Conservation (phyloP, 805 yeast genomes). For the Kuraishia molischiana region DNA sequence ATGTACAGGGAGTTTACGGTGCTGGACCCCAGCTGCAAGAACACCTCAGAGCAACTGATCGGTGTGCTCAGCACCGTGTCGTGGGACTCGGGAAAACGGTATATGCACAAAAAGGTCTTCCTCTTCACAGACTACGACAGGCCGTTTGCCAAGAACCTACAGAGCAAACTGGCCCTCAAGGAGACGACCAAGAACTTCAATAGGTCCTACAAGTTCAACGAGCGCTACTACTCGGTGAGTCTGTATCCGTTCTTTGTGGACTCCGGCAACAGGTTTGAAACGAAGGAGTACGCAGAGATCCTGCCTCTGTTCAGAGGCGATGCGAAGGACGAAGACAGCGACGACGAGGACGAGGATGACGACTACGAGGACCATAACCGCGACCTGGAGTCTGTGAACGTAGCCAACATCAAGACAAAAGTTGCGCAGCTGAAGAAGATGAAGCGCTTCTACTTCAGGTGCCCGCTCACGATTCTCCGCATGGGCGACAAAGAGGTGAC, state of each 20-base stretch:
- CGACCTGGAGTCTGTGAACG: conserved; percentile 29
- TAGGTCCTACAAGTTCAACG: conserved; percentile 21
- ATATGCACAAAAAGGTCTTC: conserved; percentile 50
- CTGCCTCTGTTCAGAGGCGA: conserved; percentile 13
- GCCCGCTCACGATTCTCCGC: conserved; percentile 38
- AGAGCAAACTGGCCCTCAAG: conserved; percentile 37
- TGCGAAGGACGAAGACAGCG: neutral
- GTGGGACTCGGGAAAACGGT: conserved; percentile 17
- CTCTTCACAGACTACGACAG: conserved; percentile 68
- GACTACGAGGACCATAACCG: conserved; percentile 14
- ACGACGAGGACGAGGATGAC: conserved; percentile 1
- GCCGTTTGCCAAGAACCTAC: conserved; percentile 40
- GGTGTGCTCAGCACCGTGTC: conserved; percentile 32
- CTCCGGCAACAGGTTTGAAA: conserved; percentile 26
- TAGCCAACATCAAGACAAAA: conserved; percentile 31
- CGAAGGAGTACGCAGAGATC: conserved; percentile 42
- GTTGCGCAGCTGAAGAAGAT: conserved; percentile 53
- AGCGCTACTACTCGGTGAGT: conserved; percentile 3
- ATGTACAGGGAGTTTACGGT: conserved; percentile 17
- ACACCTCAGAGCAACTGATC: conserved; percentile 22
- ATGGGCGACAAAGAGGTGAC: conserved; percentile 32
- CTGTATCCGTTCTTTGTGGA: conserved; percentile 59
- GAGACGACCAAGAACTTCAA: conserved; percentile 52
- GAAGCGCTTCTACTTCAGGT: conserved; percentile 50
- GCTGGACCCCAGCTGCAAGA: conserved; percentile 6